phyloP scores from a whole-genome alignment of 2,329 filamentous ascomycete species.

The Cryphonectria nitschkei region DNA sequence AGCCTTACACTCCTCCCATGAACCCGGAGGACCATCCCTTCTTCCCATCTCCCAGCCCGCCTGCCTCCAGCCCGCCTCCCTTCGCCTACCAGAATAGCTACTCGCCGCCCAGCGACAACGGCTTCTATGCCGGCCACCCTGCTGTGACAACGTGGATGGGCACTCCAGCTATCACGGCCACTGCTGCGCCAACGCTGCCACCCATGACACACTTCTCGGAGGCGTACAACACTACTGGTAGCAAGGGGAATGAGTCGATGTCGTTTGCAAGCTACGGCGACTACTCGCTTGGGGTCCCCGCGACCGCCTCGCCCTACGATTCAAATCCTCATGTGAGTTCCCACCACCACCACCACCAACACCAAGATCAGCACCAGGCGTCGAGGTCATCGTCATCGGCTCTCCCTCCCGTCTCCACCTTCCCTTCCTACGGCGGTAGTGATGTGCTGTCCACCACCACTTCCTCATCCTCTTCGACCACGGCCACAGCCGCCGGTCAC shows the following conservation, averaged over 20 bases:
- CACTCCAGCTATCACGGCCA: constrained; percentile 42
- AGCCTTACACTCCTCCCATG: constrained; percentile 66
- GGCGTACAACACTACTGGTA: constrained; percentile 60
- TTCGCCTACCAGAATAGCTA: constrained; percentile 67
- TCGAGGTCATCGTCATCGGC: constrained; percentile 16
- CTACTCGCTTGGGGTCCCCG: constrained; percentile 67
- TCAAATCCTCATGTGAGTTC: constrained; percentile 76
- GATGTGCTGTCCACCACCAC: constrained; percentile 19
- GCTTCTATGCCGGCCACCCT: constrained; percentile 39
- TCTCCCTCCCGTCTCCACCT: constrained; percentile 34
- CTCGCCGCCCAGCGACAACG: constrained; percentile 62
- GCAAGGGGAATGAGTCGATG: constrained; percentile 62
- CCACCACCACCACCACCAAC: constrained; percentile 43
- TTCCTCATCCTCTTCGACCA: constrained; percentile 27
- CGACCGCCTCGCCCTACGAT: constrained; percentile 66
- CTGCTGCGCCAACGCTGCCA: constrained; percentile 63
- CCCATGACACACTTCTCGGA: constrained; percentile 67
- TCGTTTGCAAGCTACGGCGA: constrained; percentile 67
- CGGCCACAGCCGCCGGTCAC: constrained; percentile 24
- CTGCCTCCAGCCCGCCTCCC: constrained; percentile 58
- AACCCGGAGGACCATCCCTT: constrained; percentile 66
- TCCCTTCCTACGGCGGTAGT: constrained; percentile 30
- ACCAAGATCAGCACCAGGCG: constrained; percentile 20
- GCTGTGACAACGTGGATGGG: constrained; percentile 22
- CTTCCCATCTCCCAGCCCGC: constrained; percentile 51